Base-by-base conservation (phyloP, 805 yeast genomes). In the Candida easanensis region DNA sequence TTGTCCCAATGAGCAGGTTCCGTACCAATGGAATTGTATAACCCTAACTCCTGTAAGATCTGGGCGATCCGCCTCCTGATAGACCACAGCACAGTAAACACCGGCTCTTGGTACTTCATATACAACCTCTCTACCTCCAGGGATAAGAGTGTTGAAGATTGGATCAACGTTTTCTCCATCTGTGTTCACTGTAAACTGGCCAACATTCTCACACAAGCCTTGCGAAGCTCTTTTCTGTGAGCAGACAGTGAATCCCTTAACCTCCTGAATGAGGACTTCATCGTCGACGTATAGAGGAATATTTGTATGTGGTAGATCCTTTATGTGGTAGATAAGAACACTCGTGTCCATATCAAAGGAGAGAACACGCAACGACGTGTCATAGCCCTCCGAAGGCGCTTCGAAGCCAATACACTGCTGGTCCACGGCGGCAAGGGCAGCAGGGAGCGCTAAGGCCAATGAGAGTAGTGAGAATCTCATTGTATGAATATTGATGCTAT, bases 161-260 rank as follows among this genome's bases (percentile, higher is more conserved):
- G 20, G 25, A 3, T 41, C 40, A 15, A 33, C 17, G 8, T 26
- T 19, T 5, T 33, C 33, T 4, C 25, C 33, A 3, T 45, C 46
- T 14, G 15, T 33, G 21, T 15, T 35, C 22, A 20, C 31, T 36
- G 25, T 41, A 31, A 49, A 51, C 27, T 43, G 46, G 2, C 55
- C 55, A 4, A 47, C 27, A 13, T 17, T 26, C 10, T 27, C 43
- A 34, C 55, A 49, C 2, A 31, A 28, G 4, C 52, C 50, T 16
- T 30, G 41, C 9, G 41, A 34, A 17, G 15, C n/a, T 15, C 31
- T 31, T 38, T 49, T 40, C 32, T 39, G 44, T 1, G 55, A 35
- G 28, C 55, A 51, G 5, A 51, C 25, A 13, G 48, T 27, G 23
- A 51, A 49, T 5, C 53, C 53, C 9, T 32, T 17, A 4, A 32